Base-by-base conservation (phyloP, 176 grass and related monocot genomes). In the Thinopyrum elongatum region DNA sequence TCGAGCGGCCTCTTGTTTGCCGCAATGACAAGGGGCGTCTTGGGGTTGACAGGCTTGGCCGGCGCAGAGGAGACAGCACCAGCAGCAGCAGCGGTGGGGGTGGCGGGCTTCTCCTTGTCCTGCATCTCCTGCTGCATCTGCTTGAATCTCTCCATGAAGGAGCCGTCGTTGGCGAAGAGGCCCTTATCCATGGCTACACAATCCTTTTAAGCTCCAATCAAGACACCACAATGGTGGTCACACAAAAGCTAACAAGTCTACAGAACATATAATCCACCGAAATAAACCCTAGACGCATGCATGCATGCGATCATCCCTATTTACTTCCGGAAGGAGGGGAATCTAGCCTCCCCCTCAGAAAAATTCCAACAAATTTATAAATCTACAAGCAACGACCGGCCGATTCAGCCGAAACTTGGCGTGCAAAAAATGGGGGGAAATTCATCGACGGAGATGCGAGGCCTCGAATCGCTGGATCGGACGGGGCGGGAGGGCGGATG, bases 121-220 rank as follows among this genome's bases (percentile, higher is more conserved):
- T 91, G 75, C 78, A 80, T 90, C 79, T 91, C 87, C 82, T 98
- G 81, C 84, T 98, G 93, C 89, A 99, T 88, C 86, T 96, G 88
- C 87, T 94, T 99, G 86, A 99, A 96, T 67, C 71, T 84, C 87
- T 96, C 97, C 92, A 99, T 94, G 83, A 99, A 99, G 65, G 94
- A 95, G 74, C 97, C 97, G 74, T 99, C 97, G 55, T 99, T 99
- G 86, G 91, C 87, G 89, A 99, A 99, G 79, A 99, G 88, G 49
- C 53, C 77, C 82, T 88, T 91, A 39, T 91, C 89, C 85, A 91
- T 91, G 76, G 83, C 83, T 59, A 69, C 89, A 80, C 75, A 84
- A 84, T 87, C 77, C 81, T 87, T 87, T 73, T 39, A 80, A 70
- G 12, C 51, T 80, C 85, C 69, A 87, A 87, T 87, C 63, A 84